Percentiles rank a stretch among this genome's conserved stretches.
phyloP scores from a whole-genome alignment of 2,329 filamentous ascomycete genomes.

The Fusarium sp. region DNA sequence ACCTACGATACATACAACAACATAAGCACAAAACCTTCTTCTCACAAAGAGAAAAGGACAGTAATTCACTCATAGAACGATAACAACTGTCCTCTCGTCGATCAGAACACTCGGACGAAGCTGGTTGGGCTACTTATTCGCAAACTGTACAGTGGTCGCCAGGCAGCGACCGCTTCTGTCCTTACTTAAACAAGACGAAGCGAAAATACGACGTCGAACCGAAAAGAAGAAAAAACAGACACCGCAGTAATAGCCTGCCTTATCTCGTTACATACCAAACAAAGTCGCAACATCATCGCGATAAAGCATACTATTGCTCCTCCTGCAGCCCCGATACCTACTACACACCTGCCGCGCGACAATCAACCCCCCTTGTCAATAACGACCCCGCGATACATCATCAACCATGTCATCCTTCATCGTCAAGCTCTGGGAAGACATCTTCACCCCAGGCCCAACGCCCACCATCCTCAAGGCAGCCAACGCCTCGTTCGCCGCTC shows the following conservation, averaged over 20 bases:
- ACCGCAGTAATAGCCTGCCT: background rate
- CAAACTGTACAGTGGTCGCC: constrained; percentile 36
- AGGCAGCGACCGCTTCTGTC: constrained; percentile 40
- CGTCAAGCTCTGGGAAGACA: constrained; percentile 85
- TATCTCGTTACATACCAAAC: background rate
- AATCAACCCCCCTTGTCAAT: constrained; percentile 14
- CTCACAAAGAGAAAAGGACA: background rate
- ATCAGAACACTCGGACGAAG: constrained; percentile 16
- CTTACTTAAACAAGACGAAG: constrained; percentile 15
- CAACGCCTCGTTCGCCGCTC: constrained; percentile 86
- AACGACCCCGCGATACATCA: constrained; percentile 27
- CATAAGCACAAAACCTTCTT: constrained; percentile 4
- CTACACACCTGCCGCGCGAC: background rate
- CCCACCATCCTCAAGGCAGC: constrained; percentile 89
- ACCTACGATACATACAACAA: constrained; percentile 1
- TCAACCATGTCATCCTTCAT: constrained; percentile 70
- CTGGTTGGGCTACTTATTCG: constrained; percentile 28
- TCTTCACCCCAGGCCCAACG: constrained; percentile 93
- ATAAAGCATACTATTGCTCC: background rate
- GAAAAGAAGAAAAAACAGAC: background rate
- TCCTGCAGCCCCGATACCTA: background rate
- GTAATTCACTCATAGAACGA: background rate
- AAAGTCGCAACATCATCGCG: constrained; percentile 9
- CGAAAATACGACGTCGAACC: constrained; percentile 24
- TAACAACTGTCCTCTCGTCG: background rate